These are phyloP conservation scores for Pyrus bretschneideri DNA, from an alignment of 306 rosid genomes.

Conservation along the genomic window DNA sequence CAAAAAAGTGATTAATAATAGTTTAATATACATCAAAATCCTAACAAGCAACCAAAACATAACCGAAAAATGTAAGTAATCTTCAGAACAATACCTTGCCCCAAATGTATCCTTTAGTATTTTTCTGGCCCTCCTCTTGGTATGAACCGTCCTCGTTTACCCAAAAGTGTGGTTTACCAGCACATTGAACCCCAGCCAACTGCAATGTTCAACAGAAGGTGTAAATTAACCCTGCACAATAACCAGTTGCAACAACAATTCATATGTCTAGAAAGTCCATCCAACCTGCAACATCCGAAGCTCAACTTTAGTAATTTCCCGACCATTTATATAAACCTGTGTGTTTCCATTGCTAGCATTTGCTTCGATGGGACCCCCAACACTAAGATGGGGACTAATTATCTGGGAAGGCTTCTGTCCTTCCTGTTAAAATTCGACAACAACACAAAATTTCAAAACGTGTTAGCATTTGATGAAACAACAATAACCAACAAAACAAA, in stretches of 20 bases:
- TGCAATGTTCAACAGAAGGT: slow-evolving; percentile 33
- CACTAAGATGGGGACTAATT: slow-evolving; percentile 82
- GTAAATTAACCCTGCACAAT: slow-evolving; percentile 1
- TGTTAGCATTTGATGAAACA: slow-evolving; percentile 3
- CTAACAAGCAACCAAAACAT: background rate
- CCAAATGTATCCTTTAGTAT: slow-evolving; percentile 93
- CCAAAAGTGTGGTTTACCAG: slow-evolving; percentile 99
- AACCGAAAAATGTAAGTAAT: background rate
- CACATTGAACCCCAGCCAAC: slow-evolving; percentile 99
- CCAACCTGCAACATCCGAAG: slow-evolving; percentile 96
- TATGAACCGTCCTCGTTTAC: slow-evolving; percentile 97
- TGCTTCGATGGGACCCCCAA: slow-evolving; percentile 69
- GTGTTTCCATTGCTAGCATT: slow-evolving; percentile 96
- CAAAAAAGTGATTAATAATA: slow-evolving; percentile 10
- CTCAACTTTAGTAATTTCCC: slow-evolving; percentile 88
- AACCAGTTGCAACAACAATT: slow-evolving; percentile 6
- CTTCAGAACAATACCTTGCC: slow-evolving; percentile 64
- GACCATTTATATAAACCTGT: slow-evolving; percentile 86
- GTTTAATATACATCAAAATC: slow-evolving; percentile 11
- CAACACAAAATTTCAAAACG: slow-evolving; percentile 15
- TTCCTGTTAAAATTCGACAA: slow-evolving; percentile 53
- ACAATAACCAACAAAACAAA: background rate
- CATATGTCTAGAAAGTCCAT: slow-evolving; percentile 13
- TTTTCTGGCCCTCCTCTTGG: slow-evolving; percentile 99
- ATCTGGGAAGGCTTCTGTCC: slow-evolving; percentile 87